Base-by-base conservation (phyloP, 2,329 filamentous ascomycete genomes). In the Sporothrix protearum region DNA sequence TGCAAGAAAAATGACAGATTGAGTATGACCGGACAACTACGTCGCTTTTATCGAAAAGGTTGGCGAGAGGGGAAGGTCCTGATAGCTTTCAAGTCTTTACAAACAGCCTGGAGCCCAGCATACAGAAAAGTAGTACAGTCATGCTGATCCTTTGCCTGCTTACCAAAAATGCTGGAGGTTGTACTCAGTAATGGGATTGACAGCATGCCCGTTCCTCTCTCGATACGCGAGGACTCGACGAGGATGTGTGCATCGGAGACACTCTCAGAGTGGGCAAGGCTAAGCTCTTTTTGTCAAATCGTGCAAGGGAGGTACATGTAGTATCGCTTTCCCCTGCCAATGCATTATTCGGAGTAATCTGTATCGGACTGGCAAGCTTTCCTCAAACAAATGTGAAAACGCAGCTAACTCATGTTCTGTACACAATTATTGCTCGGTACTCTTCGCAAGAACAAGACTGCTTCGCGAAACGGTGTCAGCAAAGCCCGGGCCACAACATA, bases 221-320 rank as follows among this genome's bases (percentile, higher is more conserved):
- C 64, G 64, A 67, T 67, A 49, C 64, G 64, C 64, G 64, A 67
- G 45, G 10, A 51, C 30, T 25, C 8, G 64, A 51, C 28, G 39
- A 51, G 64, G 64, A 16, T 53, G 19, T 16, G 28, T 67, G 64
- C 45, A 67, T 67, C 64, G 64, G 28, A 36, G 19, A 36, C 19
- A 7, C 22, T 25, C 19, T 19, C n/a, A n/a, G n/a, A n/a, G 8
- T 49, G 8, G 39, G 25, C 42, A 19, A 5, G 2, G 63, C 33
- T 36, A 28, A 64, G 22, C 36, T 45, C 59, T 64, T n/a, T 28
- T 25, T 53, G 8, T 22, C n/a, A 2, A 14, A 42, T 19, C 19
- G 12, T 33, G 25, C 25, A 66, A 45, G n/a, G 10, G 22, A 45
- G 22, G 36, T 64, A n/a, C n/a, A n/a, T n/a, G n/a, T n/a, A 25